Evolutionary conservation across 2,329 filamentous ascomycete genomes (phyloP), one percentile per base, ranked within the genome.

Genomic region (Botryotinia globosa): DNA sequence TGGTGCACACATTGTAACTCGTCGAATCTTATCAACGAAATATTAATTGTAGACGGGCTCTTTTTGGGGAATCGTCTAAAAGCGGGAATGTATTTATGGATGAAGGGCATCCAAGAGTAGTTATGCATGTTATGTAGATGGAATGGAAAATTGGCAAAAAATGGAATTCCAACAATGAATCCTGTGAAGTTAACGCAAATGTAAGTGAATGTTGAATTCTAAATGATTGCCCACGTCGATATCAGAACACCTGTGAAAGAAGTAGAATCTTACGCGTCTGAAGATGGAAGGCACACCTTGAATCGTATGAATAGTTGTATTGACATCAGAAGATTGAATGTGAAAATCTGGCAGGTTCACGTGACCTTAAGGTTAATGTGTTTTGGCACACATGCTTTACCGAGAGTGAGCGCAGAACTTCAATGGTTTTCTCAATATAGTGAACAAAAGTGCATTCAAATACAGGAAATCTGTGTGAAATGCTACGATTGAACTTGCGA

Each of bases 381-480:
- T 29, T 29, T 29, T 32, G 14, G n/a, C 14, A 56, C 7, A 9
- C 7, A 4, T 29, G n/a, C n/a, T 56, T 56, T 29, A 29, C 51
- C 51, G n/a, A 16, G 29, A 9, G 29, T 32, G 51, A 29, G 14
- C 18, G 51, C 14, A 18, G 51, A 32, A 18, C 14, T 29, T 56
- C 51, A 56, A 3, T n/a, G 18, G 29, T 29, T 18, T 6, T 18
- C 51, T n/a, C 16, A 4, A 16, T 18, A n/a, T 32, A 29, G 16
- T 18, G 16, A n/a, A 14, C n/a, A 4, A 32, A 9, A 18, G 18
- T 56, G 14, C 51, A 29, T 18, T 56, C 1, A 18, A 56, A 29
- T 18, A 56, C 4, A 4, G 4, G 7, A 18, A 18, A 4, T 29
- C 2, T 18, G 14, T 29, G 1, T 8, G 0, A 29, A 18, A 29